Evolutionary conservation across 495 filamentous ascomycete genomes (phyloP), one percentile per base, ranked within the genome.

Genomic region (Articulospora tetracladia): DNA sequence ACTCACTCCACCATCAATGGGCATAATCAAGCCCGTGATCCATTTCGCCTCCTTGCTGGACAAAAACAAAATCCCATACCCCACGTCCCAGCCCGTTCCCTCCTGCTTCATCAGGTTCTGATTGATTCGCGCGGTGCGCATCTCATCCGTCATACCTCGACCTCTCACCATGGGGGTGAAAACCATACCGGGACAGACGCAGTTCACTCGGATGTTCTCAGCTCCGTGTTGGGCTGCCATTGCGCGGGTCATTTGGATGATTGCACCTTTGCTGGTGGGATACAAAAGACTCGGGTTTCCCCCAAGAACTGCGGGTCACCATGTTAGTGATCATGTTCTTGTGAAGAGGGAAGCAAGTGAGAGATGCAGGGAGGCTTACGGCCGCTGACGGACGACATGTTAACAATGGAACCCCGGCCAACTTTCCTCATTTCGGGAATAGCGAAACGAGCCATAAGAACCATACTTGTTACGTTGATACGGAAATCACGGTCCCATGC

Each of bases 111-210:
- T 64, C 30, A 86, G 67, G 65, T 78, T 84, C 36, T 77, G 63
- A 34, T 74, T 72, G 28, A 69, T 74, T 27, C 83, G 66, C 22
- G 77, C 73, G 39, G 76, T 71, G 55, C 83, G 61, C 6, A 70
- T 68, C 57, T 82, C 76, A 20, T 75, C 71, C 22, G 66, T 79
- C 77, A 84, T 83, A 0, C 79, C 79, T 2, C 70, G 67, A 1
- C 64, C 72, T 58, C 78, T 78, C 71, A 84, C 79, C 82, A 84
- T 84, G 0, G 83, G 80, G n/a, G 80, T 84, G 55, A 78, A 86
- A 4, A 86, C 70, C 79, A 83, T 83, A 53, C 82, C 83, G 17
- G 82, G 83, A 65, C 79, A 83, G 3, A 86, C 82, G 51, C 82
- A 83, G 51, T 86, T 86, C 0, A 84, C 82, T 15, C 81, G 61